Percentiles rank a stretch among this genome's conserved stretches.
phyloP scores from a whole-genome alignment of 768 basidiomycete genomes.

The Pilatotrama ljubarskyi region DNA sequence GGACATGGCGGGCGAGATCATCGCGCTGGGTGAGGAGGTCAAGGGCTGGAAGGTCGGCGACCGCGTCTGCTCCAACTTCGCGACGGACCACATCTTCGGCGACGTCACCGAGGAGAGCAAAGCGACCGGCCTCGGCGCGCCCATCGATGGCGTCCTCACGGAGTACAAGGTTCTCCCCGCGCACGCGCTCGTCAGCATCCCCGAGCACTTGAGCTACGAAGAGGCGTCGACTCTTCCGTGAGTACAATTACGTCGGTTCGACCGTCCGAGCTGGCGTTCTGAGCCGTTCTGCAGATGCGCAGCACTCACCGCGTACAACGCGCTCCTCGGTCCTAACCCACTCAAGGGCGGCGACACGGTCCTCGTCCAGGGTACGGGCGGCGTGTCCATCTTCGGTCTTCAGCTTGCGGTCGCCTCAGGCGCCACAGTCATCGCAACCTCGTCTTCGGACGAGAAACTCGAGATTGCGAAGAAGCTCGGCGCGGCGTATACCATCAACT shows the following conservation, averaged over 20 bases:
- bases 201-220: constrained; percentile 58
- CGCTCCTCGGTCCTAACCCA: constrained; percentile 48
- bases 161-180: constrained; percentile 30
- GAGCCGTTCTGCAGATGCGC: constrained; percentile 43
- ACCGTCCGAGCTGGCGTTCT: background rate
- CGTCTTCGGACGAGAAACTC: constrained; percentile 66
- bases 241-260: constrained; percentile 20
- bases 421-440: constrained; percentile 65
- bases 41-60: constrained; percentile 56
- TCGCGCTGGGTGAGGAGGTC: constrained; percentile 42
- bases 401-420: constrained; percentile 65
- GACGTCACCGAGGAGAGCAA: constrained; percentile 40
- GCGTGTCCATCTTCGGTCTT: constrained; percentile 56
- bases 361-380: constrained; percentile 56
- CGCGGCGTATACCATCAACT: constrained; percentile 59
- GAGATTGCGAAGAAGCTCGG: constrained; percentile 52
- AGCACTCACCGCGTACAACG: constrained; percentile 65
- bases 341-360: constrained; percentile 61
- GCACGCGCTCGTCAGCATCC: constrained; percentile 47
- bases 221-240: constrained; percentile 67
- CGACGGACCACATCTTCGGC: constrained; percentile 48
- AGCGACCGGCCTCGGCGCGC: constrained; percentile 45
- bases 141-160: constrained; percentile 50
- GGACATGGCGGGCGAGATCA: constrained; percentile 59
- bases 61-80: constrained; percentile 56